phyloP scores from a whole-genome alignment of 495 filamentous ascomycete species.

The Penicillium chermesinum region DNA sequence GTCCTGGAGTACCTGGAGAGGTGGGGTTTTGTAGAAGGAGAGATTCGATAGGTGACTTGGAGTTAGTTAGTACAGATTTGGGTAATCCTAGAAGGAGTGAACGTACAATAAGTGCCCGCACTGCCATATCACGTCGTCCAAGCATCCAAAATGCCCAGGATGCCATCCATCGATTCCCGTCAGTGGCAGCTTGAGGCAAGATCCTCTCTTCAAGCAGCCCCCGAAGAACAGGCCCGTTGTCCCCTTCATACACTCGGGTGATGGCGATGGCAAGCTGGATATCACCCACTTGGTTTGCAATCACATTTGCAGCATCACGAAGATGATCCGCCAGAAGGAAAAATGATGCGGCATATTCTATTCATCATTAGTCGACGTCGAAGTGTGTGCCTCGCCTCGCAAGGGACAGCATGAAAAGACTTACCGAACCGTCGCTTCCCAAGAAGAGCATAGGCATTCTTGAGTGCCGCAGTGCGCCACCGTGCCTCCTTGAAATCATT shows the following conservation, averaged over 20 bases:
- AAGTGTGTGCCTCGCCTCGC: neutral
- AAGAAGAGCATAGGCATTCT: slow-evolving; percentile 96
- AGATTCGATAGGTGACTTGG: slow-evolving; percentile 68
- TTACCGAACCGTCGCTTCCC: slow-evolving; percentile 83
- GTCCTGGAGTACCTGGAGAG: slow-evolving; percentile 44
- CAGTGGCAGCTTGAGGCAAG: slow-evolving; percentile 66
- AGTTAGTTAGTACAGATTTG: slow-evolving; percentile 4
- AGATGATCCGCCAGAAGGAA: slow-evolving; percentile 88
- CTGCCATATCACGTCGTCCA: slow-evolving; percentile 73
- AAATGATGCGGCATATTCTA: slow-evolving; percentile 92
- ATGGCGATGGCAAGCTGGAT: slow-evolving; percentile 88
- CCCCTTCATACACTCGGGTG: slow-evolving; percentile 82
- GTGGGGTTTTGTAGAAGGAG: slow-evolving; percentile 46
- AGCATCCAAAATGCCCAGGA: slow-evolving; percentile 98
- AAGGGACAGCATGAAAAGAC: slow-evolving; percentile 7
- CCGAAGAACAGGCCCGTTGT: slow-evolving; percentile 67
- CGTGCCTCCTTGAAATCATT: slow-evolving; percentile 83
- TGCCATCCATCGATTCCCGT: slow-evolving; percentile 89
- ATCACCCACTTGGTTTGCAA: slow-evolving; percentile 78
- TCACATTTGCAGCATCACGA: slow-evolving; percentile 78
- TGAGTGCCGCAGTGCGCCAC: slow-evolving; percentile 87
- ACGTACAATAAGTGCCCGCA: slow-evolving; percentile 67
- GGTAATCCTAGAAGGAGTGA: neutral
- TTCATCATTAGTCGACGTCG: slow-evolving; percentile 6
- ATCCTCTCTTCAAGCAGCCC: slow-evolving; percentile 75